Base-by-base conservation (phyloP, 139 green algal species). In the Chlamydomonas schloesseri region DNA sequence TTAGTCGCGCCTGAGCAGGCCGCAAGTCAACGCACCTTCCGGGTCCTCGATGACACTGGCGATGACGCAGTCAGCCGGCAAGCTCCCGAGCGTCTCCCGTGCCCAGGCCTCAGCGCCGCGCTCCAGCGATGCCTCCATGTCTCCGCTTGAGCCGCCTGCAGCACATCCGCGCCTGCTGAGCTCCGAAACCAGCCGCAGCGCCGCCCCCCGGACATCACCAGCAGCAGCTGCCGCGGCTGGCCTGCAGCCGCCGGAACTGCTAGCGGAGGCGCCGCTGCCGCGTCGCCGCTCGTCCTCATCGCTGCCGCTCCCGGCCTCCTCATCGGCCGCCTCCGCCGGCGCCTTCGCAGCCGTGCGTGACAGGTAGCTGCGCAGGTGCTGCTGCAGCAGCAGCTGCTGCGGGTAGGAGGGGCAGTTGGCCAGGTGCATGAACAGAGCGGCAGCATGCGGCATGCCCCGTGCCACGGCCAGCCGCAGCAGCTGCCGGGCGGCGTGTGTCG, bases 341-440 rank as follows among this genome's bases (percentile, higher is more conserved):
- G 64, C 73, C 84, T 71, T 50, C 6, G 42, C 42, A 5, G 42
- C 42, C 6, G 42, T 50, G 42, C 42, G 42, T 8, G 42, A 8
- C 42, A 50, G 42, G 42, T 50, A 50, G 42, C 42, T 5, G 60
- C 53, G 73, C 24, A 55, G 50, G 46, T 81, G 58, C 42, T 83
- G 70, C 13, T 78, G 72, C n/a, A 89, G 60, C 55, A 78, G 87
- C 78, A 94, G 83, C 68, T 94, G 84, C 36, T 95, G 89, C 0
- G 77, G 58, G 28, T 72, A 75, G 58, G 89, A 88, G 67, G 91
- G 65, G 11, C 93, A 91, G 29, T 93, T 81, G 2, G 64, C 78
- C 1, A 89, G 75, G 58, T 96, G 93, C 62, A 94, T 69, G 46
- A 94, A 83, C 74, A 91, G 65, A 1, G 88, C 88, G 4, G 90